Evolutionary conservation across 148 eudicot species (phyloP), one percentile per base, ranked within the genome.

Genomic region (Selenicereus undatus): DNA sequence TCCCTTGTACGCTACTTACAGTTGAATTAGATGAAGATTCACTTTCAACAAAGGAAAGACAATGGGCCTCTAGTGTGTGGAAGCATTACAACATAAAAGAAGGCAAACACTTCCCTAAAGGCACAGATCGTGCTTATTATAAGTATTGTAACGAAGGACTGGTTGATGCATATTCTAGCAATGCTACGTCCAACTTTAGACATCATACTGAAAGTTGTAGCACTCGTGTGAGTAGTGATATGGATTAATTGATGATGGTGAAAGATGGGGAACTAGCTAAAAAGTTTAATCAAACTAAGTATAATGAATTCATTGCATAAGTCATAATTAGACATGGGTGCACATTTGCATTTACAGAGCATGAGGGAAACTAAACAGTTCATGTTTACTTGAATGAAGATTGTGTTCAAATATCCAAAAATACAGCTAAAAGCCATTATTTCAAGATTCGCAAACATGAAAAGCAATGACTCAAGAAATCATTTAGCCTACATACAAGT

Each of bases 271-370:
- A 42, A 27, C 2, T 73, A 21, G 51, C 24, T 22, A 75, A 20
- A 30, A 75, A 52, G 27, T 11, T 50, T 22, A 21, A 51, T 75
- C 36, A 29, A 50, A 24, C 4, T 4, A 0, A 13, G n/a, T 75
- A 75, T 51, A 75, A 75, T 12, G 39, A 75, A 27, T 50, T 26
- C 4, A 42, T 75, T 58, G 64, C 39, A 26, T 36, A 50, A n/a
- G 64, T 36, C 16, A 75, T 48, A 2, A 74, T 74, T 21, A 74
- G 76, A 74, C 76, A 74, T 74, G 76, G 54, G 2, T 74, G 48
- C 45, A 8, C 76, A 6, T 74, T n/a, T 14, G 48, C 60, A 1
- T 74, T 45, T 74, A 58, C 35, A 22, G 58, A 74, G 48, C 76
- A 74, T 74, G 58, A 43, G 18, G 58, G 76, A 24, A 74, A 74